Evolutionary conservation across 805 yeast genomes (phyloP).

Genomic region (Hanseniaspora lindneri): DNA sequence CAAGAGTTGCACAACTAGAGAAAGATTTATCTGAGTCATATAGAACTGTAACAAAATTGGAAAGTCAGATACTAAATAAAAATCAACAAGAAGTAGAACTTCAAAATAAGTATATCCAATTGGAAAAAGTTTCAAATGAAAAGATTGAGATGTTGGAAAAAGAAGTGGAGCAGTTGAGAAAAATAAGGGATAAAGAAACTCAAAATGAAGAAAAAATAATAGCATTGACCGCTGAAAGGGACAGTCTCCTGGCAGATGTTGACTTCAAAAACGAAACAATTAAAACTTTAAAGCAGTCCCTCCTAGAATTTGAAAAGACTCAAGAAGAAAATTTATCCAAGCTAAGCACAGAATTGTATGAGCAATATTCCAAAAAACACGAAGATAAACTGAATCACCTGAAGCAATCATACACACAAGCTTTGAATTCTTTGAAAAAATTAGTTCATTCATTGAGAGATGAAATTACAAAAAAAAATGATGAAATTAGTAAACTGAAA

Average conservation of each 20-base stretch:
- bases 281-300: background rate
- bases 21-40: background rate
- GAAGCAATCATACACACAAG: conserved; percentile 32
- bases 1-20: background rate
- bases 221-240: background rate
- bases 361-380: conserved; percentile 67
- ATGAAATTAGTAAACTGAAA: conserved; percentile 9
- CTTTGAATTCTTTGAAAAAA: conserved; percentile 11
- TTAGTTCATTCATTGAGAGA: conserved; percentile 10
- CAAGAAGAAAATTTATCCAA: conserved; percentile 40
- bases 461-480: conserved; percentile 10
- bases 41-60: conserved; percentile 1
- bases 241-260: background rate
- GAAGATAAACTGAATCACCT: conserved; percentile 55
- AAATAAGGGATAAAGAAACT: background rate
- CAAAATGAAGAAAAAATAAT: background rate
- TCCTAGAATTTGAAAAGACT: conserved; percentile 4
- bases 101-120: conserved; percentile 4
- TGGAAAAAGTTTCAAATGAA: conserved; percentile 14
- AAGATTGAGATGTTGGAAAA: background rate
- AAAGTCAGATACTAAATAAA: conserved; percentile 1
- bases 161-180: background rate
- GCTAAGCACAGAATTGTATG: conserved; percentile 57
- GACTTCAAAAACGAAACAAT: background rate
- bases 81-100: conserved; percentile 2